These are phyloP conservation scores for Citrus sinensis DNA, from an alignment of 345 rosid genomes.

Conservation along the genomic window DNA sequence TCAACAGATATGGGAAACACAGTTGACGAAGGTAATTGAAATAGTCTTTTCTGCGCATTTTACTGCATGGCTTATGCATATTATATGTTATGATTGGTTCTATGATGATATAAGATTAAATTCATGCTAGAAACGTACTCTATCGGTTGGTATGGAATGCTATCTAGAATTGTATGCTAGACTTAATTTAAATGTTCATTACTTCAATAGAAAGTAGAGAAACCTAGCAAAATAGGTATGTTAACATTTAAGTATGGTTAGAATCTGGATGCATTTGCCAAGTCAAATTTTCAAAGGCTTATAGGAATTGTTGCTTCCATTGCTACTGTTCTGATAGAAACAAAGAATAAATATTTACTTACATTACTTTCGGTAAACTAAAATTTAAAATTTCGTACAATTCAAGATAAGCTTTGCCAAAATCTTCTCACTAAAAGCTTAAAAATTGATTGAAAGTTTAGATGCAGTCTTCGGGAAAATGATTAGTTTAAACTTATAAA, in stretches of 20 bases:
- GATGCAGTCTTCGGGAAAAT: neutral
- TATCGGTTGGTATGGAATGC: neutral
- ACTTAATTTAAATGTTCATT: neutral
- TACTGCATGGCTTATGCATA: neutral
- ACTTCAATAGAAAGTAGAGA: neutral
- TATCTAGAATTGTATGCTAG: neutral
- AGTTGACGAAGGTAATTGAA: conserved; percentile 52
- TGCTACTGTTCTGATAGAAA: neutral
- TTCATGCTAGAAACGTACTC: neutral
- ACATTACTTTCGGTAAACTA: neutral
- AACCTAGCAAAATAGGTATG: neutral
- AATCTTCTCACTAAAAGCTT: neutral
- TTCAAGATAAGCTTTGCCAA: neutral
- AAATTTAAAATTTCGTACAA: neutral
- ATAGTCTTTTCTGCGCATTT: conserved; percentile 8
- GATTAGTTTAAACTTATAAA: neutral
- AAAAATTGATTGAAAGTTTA: neutral
- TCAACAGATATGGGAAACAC: conserved; percentile 36
- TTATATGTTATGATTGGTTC: neutral
- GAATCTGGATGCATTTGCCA: neutral
- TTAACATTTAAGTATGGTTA: neutral
- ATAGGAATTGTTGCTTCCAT: neutral
- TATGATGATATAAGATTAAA: neutral
- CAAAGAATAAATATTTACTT: neutral
- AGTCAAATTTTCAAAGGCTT: neutral